Evolutionary conservation across 768 basidiomycete species (phyloP), one percentile per base, ranked within the genome.

Genomic region (Amyloporia xantha): DNA sequence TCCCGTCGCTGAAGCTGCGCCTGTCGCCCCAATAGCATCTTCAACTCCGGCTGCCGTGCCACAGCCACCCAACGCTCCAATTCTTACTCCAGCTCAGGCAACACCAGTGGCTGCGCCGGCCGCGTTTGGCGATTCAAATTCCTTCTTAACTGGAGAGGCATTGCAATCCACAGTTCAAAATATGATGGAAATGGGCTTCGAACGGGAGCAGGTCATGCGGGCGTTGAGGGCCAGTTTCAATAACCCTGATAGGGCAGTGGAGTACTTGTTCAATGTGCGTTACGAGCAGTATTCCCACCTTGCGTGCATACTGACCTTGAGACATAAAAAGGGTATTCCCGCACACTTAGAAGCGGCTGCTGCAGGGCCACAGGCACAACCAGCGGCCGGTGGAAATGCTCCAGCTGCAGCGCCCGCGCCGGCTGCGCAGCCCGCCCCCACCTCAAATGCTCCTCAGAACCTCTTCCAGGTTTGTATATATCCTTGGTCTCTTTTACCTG

Each of bases 211-310:
- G 59, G 91, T 97, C 36, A 66, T 82, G 59, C 78, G 83, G 13
- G 93, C 94, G 3, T 64, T 99, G 64, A 76, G 91, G 51, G 96
- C 94, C 23, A 93, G 90, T 62, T 99, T 78, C 71, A 99, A 99
- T 68, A 98, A 99, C 68, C 89, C 96, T 6, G 93, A 98, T 59
- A 79, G 96, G 25, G 96, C 96, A 5, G 95, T 92, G n/a, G 96
- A 99, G 66, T 99, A 99, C 67, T 71, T 99, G 48, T 85, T 98
- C 80, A 95, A 63, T 52, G 95, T 94, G 58, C 56, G 85, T 70
- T 36, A 11, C 17, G 9, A n/a, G n/a, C n/a, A n/a, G 11, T 41
- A 36, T 36, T 19, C 40, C 28, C 42, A 48, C 47, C 44, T 33
- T n/a, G 27, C 33, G 43, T 44, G 13, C 58, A 45, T 55, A 53